phyloP scores from a whole-genome alignment of 495 filamentous ascomycete genomes.

The Friedmanniomyces simplex region DNA sequence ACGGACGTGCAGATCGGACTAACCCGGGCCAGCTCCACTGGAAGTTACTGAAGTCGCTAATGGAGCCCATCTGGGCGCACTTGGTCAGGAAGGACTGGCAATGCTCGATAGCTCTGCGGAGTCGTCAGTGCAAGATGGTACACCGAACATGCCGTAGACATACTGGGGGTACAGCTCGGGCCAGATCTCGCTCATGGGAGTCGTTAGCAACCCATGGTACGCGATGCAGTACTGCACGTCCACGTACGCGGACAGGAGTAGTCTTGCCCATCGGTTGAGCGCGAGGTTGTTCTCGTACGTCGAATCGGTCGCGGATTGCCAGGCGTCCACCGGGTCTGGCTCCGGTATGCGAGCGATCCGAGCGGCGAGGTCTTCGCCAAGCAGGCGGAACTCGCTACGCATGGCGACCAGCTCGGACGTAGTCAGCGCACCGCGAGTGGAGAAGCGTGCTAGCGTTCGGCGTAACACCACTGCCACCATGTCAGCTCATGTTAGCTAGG shows the following conservation, averaged over 20 bases:
- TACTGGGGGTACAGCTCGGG: slow-evolving; percentile 8
- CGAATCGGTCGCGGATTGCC: background rate
- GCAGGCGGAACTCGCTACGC: background rate
- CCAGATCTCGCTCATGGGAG: background rate
- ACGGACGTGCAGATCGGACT: background rate
- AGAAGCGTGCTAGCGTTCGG: background rate
- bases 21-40: slow-evolving; percentile 14
- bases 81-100: slow-evolving; percentile 6
- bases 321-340: background rate
- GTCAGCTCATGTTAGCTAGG: background rate
- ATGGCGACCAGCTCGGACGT: background rate
- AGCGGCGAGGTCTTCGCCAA: background rate
- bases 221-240: slow-evolving; percentile 9
- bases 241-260: slow-evolving; percentile 8
- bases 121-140: too few relatives aligned
- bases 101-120: slow-evolving; percentile 6
- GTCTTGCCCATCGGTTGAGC: slow-evolving; percentile 7
- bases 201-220: slow-evolving; percentile 2
- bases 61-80: slow-evolving; percentile 4
- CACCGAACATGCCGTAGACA: too few relatives aligned
- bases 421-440: background rate
- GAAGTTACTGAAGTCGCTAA: slow-evolving; percentile 4
- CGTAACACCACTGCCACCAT: background rate
- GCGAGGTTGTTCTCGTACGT: slow-evolving; percentile 4
- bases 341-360: background rate